These are phyloP conservation scores for Rhodomyrtus tomentosa DNA, from an alignment of 345 rosid species.

Conservation along the genomic window DNA sequence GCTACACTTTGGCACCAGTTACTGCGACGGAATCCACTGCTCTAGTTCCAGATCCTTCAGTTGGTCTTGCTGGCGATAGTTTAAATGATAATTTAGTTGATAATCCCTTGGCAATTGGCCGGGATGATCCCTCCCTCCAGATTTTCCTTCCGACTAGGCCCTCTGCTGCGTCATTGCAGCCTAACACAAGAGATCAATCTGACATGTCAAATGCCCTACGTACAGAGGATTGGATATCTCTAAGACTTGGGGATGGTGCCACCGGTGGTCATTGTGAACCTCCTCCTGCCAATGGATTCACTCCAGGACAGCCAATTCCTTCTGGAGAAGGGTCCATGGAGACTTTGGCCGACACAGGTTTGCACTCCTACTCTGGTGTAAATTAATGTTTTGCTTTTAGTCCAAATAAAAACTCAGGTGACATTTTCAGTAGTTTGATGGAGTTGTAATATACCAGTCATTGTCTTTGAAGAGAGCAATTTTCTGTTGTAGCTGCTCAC, in stretches of 20 bases:
- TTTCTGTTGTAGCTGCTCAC: neutral
- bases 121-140: slow-evolving; percentile 89
- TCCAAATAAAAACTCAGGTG: neutral
- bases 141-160: slow-evolving; percentile 83
- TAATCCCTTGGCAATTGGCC: slow-evolving; percentile 66
- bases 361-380: slow-evolving; percentile 18
- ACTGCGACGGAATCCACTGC: slow-evolving; percentile 29
- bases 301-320: slow-evolving; percentile 40
- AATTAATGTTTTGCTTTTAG: neutral
- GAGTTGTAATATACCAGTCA: neutral
- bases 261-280: slow-evolving; percentile 37
- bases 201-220: slow-evolving; percentile 63
- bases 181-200: slow-evolving; percentile 51
- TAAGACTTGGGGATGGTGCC: slow-evolving; percentile 75
- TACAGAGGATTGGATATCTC: slow-evolving; percentile 87
- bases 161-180: slow-evolving; percentile 48
- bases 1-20: slow-evolving; percentile 50
- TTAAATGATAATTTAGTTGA: slow-evolving; percentile 64
- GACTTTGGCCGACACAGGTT: slow-evolving; percentile 67
- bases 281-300: slow-evolving; percentile 36
- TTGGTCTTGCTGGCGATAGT: slow-evolving; percentile 35
- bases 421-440: neutral
- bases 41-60: slow-evolving; percentile 38
- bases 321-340: slow-evolving; percentile 38
- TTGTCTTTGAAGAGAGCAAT: neutral